Conservation (phyloP, 768 basidiomycete genomes). For the Trametes punicea region DNA sequence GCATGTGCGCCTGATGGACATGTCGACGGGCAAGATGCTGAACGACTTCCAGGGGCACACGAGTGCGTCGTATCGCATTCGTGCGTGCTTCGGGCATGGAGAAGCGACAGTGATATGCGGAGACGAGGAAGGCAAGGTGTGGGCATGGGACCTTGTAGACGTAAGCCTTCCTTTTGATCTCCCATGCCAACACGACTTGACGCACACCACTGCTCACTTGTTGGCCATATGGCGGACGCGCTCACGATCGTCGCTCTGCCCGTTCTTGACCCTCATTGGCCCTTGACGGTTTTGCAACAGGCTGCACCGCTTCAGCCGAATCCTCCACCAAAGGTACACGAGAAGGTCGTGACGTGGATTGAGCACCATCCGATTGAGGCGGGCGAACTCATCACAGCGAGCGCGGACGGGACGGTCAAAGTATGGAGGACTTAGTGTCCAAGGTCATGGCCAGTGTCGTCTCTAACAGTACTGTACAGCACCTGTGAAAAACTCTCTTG, state of each 20-base stretch:
- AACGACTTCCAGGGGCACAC: conserved; percentile 81
- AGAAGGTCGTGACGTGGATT: conserved; percentile 87
- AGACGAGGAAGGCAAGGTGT: conserved; percentile 85
- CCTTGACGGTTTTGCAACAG: too few species aligned
- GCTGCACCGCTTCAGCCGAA: conserved; percentile 66
- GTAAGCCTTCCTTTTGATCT: conserved; percentile 43
- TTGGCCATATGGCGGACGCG: not conserved
- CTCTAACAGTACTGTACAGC: too few species aligned
- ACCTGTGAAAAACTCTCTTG: too few species aligned
- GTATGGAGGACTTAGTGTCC: conserved; percentile 53
- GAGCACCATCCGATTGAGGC: conserved; percentile 83
- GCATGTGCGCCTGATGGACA: conserved; percentile 83
- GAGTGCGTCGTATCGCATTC: conserved; percentile 73
- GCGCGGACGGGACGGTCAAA: conserved; percentile 88
- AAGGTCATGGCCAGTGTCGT: not conserved
- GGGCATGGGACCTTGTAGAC: conserved; percentile 92
- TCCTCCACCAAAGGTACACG: conserved; percentile 75
- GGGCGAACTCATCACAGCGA: conserved; percentile 83
- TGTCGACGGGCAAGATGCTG: conserved; percentile 73
- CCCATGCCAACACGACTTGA: not conserved
- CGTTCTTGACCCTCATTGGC: not conserved
- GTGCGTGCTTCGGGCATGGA: conserved; percentile 77
- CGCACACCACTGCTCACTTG: not conserved
- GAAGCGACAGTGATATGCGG: conserved; percentile 84
- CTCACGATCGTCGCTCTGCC: too few species aligned